These are phyloP conservation scores for Clarireedia hainanense DNA, from an alignment of 2,329 filamentous ascomycete species.

Conservation along the genomic window DNA sequence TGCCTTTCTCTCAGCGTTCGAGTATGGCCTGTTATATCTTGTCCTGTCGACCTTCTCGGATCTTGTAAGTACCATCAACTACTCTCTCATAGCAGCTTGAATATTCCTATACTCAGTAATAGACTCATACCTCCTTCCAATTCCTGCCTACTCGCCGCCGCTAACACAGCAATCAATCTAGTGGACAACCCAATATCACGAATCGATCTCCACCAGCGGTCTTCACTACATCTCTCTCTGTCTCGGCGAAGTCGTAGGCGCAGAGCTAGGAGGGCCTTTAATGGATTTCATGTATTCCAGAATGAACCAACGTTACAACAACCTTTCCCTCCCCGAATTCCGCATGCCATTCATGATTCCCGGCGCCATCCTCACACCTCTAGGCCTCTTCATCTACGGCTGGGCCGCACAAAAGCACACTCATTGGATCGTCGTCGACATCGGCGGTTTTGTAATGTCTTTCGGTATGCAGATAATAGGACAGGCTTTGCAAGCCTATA, in stretches of 20 bases:
- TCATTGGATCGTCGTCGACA: conserved; percentile 48
- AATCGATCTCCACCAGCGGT: conserved; percentile 47
- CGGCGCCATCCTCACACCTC: conserved; percentile 43
- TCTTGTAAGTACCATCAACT: conserved; percentile 26
- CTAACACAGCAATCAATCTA: too few relatives aligned
- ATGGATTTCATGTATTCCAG: conserved; percentile 19
- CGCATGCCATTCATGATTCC: conserved; percentile 50
- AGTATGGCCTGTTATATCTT: conserved; percentile 47
- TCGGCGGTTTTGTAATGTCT: conserved; percentile 42
- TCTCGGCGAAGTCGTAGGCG: conserved; percentile 34
- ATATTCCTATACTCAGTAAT: too few relatives aligned
- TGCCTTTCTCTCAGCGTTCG: conserved; percentile 40
- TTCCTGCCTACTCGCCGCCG: too few relatives aligned
- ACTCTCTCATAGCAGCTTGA: too few relatives aligned
- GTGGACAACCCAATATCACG: conserved; percentile 46
- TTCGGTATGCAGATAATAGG: conserved; percentile 33
- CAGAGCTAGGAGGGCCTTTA: conserved; percentile 22
- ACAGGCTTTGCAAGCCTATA: conserved; percentile 34
- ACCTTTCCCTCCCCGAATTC: conserved; percentile 55
- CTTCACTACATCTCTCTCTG: conserved; percentile 44
- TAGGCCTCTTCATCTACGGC: conserved; percentile 48
- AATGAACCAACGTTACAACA: conserved; percentile 28
- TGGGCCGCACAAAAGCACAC: conserved; percentile 44
- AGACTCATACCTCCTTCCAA: too few relatives aligned
- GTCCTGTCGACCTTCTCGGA: conserved; percentile 50